A percentile compares a stretch with the other conserved stretches of the same genome.
Conservation (phyloP, 768 basidiomycete species). For the Pisolithus albus region DNA sequence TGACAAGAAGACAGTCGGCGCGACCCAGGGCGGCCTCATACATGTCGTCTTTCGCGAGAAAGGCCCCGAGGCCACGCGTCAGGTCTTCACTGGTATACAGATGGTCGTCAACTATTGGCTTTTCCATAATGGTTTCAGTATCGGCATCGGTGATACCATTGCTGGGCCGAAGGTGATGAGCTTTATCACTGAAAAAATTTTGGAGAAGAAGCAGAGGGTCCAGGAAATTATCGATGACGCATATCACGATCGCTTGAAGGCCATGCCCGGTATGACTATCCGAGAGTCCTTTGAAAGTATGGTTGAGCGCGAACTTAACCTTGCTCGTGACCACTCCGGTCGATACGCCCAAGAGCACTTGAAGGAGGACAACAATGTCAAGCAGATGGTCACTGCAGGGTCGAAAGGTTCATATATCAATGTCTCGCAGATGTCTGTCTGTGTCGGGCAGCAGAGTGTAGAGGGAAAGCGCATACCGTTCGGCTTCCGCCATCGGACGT, state of each 20-base stretch:
- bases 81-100: slow-evolving; percentile 90
- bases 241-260: slow-evolving; percentile 78
- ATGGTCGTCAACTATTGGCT: slow-evolving; percentile 98
- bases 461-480: slow-evolving; percentile 98
- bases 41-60: slow-evolving; percentile 98
- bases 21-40: slow-evolving; percentile 87
- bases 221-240: slow-evolving; percentile 73
- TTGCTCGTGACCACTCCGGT: slow-evolving; percentile 93
- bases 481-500: slow-evolving; percentile 92
- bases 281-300: slow-evolving; percentile 95
- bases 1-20: slow-evolving; percentile 98
- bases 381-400: slow-evolving; percentile 99
- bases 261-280: slow-evolving; percentile 96
- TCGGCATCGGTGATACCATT: slow-evolving; percentile 98
- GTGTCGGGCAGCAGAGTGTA: slow-evolving; percentile 97
- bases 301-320: slow-evolving; percentile 86
- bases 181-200: slow-evolving; percentile 77
- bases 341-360: slow-evolving; percentile 94
- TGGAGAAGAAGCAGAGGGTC: slow-evolving; percentile 76
- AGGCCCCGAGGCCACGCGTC: slow-evolving; percentile 84
- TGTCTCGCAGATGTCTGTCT: slow-evolving; percentile 99
- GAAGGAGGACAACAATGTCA: slow-evolving; percentile 99
- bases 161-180: slow-evolving; percentile 87
- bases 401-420: slow-evolving; percentile 99
- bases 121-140: slow-evolving; percentile 98